phyloP scores from a whole-genome alignment of 805 yeast genomes.

The Hanseniaspora taiwanica region DNA sequence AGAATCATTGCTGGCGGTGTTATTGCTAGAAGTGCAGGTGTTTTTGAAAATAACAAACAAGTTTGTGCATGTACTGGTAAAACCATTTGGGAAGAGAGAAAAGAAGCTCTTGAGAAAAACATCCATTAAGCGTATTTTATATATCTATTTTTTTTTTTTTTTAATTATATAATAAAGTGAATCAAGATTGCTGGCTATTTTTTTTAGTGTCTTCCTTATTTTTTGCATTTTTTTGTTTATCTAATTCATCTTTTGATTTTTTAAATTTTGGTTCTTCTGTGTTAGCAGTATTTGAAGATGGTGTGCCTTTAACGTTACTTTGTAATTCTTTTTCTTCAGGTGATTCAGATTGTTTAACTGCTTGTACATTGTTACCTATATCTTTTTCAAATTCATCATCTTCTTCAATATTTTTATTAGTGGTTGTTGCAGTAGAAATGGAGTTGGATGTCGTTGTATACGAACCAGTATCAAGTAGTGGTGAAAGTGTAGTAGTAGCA shows the following conservation, averaged over 20 bases:
- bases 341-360: slow-evolving; percentile 6
- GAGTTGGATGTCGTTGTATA: too few species aligned
- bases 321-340: slow-evolving; percentile 1
- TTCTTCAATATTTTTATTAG: not conserved
- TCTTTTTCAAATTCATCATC: not conserved
- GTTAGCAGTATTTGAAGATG: not conserved
- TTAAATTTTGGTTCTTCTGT: slow-evolving; percentile 2
- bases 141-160: too few species aligned
- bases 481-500: too few species aligned
- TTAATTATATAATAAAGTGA: too few species aligned
- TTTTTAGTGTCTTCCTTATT: not conserved
- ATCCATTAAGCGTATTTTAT: slow-evolving; percentile 7
- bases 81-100: slow-evolving; percentile 90
- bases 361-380: slow-evolving; percentile 5
- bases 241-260: slow-evolving; percentile 2
- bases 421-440: too few species aligned
- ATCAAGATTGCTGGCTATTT: too few species aligned
- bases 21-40: slow-evolving; percentile 84
- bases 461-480: too few species aligned
- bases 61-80: slow-evolving; percentile 93
- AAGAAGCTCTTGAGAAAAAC: slow-evolving; percentile 42
- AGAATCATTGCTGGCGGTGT: slow-evolving; percentile 34
- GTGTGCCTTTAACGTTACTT: not conserved
- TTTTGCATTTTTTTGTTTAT: slow-evolving; percentile 2
- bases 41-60: slow-evolving; percentile 88